phyloP scores from a whole-genome alignment of 169 alveolate genomes.

The Plasmodium vinckei region DNA sequence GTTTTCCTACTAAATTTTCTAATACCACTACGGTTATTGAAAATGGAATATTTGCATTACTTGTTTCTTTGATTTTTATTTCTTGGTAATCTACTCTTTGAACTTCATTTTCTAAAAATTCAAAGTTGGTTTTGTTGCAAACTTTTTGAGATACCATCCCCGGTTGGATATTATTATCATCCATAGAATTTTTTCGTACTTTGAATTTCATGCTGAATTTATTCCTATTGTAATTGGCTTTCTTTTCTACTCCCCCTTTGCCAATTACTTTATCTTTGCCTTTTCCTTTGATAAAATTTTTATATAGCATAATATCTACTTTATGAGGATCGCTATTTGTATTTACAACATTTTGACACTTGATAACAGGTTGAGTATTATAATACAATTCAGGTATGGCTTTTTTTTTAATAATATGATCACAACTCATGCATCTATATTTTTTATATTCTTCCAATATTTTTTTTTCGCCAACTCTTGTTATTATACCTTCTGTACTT shows the following conservation, averaged over 20 bases:
- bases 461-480: constrained; percentile 78
- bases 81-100: constrained; percentile 81
- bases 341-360: constrained; percentile 50
- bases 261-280: neutral
- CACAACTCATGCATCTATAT: constrained; percentile 81
- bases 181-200: neutral
- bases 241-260: neutral
- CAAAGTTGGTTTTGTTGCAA: constrained; percentile 74
- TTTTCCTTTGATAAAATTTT: neutral
- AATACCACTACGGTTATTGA: constrained; percentile 80
- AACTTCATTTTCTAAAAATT: constrained; percentile 58
- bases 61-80: constrained; percentile 61
- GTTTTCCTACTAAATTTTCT: constrained; percentile 81
- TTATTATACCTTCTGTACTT: constrained; percentile 65
- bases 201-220: neutral
- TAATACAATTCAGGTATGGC: constrained; percentile 80
- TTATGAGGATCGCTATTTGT: constrained; percentile 23
- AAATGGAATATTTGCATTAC: constrained; percentile 76
- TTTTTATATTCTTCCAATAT: constrained; percentile 81
- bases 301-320: neutral
- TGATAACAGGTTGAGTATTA: constrained; percentile 62
- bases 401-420: constrained; percentile 73
- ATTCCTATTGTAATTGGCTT: neutral
- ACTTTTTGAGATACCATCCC: neutral
- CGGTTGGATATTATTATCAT: neutral